Conservation (phyloP, 2,329 filamentous ascomycete genomes). For the Falciphora oryzae region DNA sequence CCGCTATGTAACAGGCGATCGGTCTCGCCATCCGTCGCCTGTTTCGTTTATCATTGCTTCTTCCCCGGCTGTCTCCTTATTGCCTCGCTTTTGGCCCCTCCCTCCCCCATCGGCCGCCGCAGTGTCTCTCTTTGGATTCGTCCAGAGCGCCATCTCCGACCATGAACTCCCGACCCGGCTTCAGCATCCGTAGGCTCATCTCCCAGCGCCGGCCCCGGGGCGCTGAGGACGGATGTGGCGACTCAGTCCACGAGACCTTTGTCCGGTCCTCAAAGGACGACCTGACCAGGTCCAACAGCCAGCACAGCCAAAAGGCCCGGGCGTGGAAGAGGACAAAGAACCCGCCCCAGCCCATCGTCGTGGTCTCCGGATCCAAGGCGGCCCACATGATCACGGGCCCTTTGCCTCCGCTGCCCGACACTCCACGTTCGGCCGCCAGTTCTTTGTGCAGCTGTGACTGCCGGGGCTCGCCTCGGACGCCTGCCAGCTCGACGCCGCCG, state of each 20-base stretch:
- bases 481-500: constrained; percentile 12
- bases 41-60: constrained; percentile 10
- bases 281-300: not conserved
- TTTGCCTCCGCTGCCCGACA: constrained; percentile 28
- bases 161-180: constrained; percentile 36
- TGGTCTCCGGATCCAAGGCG: constrained; percentile 32
- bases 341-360: constrained; percentile 29
- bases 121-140: no score
- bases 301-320: constrained; percentile 17
- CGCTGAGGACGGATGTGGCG: constrained; percentile 14
- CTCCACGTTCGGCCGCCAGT: constrained; percentile 34
- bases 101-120: not conserved
- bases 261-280: not conserved
- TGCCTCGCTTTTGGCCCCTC: constrained; percentile 1
- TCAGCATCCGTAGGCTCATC: constrained; percentile 39
- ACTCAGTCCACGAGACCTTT: not conserved
- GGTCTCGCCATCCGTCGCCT: not conserved
- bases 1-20: constrained; percentile 19
- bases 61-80: not conserved
- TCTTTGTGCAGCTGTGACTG: constrained; percentile 41
- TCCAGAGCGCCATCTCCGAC: constrained; percentile 15
- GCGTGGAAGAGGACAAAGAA: constrained; percentile 19
- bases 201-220: constrained; percentile 23
- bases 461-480: constrained; percentile 16
- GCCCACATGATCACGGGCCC: constrained; percentile 33